A percentile compares a stretch with the other conserved stretches of the same genome.
phyloP scores from a whole-genome alignment of 768 basidiomycete species.

The Boletus tomentosulus region DNA sequence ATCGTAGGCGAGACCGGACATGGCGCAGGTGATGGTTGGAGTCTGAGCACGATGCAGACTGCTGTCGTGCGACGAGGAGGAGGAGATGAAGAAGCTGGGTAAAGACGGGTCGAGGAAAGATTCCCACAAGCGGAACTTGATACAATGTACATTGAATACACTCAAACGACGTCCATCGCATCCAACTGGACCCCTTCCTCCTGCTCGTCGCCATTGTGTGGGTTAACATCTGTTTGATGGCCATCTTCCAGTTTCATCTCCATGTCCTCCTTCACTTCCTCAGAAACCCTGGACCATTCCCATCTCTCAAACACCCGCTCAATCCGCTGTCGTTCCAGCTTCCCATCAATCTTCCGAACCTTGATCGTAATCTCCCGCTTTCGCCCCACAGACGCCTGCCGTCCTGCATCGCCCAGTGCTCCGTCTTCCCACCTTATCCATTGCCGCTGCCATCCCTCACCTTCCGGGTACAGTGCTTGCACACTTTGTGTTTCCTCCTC shows the following conservation, averaged over 20 bases:
- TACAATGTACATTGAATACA: neutral
- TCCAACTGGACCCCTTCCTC: too few species aligned
- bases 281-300: constrained; percentile 42
- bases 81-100: neutral
- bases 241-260: constrained; percentile 30
- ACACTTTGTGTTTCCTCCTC: constrained; percentile 39
- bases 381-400: constrained; percentile 39
- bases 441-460: constrained; percentile 40
- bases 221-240: constrained; percentile 4
- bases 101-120: neutral
- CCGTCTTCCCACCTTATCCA: constrained; percentile 39
- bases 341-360: constrained; percentile 50
- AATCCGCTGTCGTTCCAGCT: constrained; percentile 68
- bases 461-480: constrained; percentile 39
- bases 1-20: constrained; percentile 32
- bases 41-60: neutral
- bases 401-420: constrained; percentile 26
- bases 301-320: constrained; percentile 67
- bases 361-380: constrained; percentile 51
- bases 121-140: neutral
- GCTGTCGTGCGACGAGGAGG: neutral
- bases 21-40: constrained; percentile 1
- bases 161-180: constrained; percentile 5
- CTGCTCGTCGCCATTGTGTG: constrained; percentile 2
- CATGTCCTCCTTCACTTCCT: constrained; percentile 13